Evolutionary conservation across 768 basidiomycete species (phyloP).

Genomic region (Gyrodon lividus): DNA sequence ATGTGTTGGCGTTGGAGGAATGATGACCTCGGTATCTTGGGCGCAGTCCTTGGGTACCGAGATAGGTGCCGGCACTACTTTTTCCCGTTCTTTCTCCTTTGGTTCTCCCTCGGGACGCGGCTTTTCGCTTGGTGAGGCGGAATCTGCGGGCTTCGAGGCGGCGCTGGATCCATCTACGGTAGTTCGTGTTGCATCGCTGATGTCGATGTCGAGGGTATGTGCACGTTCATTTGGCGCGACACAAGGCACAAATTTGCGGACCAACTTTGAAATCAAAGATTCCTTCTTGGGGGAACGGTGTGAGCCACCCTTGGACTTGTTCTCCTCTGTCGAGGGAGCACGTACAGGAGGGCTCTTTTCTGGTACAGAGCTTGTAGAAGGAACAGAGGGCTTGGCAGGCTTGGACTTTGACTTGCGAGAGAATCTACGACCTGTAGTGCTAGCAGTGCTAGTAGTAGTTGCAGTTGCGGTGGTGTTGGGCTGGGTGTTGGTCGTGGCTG

Average conservation of each 20-base stretch:
- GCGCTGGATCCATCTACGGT: conserved; percentile 17
- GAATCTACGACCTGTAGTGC: conserved; percentile 26
- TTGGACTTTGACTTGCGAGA: conserved; percentile 29
- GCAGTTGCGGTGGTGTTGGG: conserved; percentile 33
- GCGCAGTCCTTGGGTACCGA: conserved; percentile 20
- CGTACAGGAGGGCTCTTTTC: conserved; percentile 34
- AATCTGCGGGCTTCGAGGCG: conserved; percentile 21
- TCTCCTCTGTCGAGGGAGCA: conserved; percentile 33
- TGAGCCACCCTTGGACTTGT: conserved; percentile 35
- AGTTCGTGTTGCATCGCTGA: conserved; percentile 19
- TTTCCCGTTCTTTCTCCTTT: conserved; percentile 38
- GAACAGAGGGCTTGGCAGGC: conserved; percentile 14
- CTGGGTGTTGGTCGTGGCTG: conserved; percentile 43
- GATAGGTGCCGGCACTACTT: conserved; percentile 27
- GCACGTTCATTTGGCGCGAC: conserved; percentile 49
- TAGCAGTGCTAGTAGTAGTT: conserved; percentile 23
- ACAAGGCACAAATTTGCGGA: conserved; percentile 67
- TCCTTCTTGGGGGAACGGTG: conserved; percentile 40
- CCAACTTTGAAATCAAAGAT: conserved; percentile 58
- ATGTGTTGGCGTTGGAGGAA: conserved; percentile 50
- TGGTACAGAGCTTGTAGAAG: conserved; percentile 16
- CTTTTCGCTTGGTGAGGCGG: conserved; percentile 30
- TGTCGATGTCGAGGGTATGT: conserved; percentile 45
- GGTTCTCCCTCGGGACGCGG: conserved; percentile 20
- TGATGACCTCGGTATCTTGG: conserved; percentile 38